Percentiles rank a stretch among this genome's conserved stretches.
These are phyloP conservation scores for Lentinus tigrinus DNA, from an alignment of 768 basidiomycete species.

Conservation along the genomic window DNA sequence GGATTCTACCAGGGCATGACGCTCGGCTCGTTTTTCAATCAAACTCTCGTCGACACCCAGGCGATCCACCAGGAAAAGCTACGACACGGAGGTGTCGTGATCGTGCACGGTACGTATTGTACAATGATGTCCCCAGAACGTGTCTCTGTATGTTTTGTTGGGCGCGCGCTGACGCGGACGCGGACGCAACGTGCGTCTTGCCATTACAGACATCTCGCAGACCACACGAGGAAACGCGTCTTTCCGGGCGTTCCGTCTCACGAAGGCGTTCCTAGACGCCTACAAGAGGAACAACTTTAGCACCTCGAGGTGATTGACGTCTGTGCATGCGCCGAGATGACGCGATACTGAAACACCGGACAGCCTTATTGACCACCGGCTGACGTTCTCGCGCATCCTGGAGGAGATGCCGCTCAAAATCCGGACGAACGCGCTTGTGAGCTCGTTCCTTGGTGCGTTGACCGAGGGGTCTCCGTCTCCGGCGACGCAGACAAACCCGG, in stretches of 20 bases:
- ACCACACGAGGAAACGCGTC: slow-evolving; percentile 81
- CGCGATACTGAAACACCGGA: slow-evolving; percentile 1
- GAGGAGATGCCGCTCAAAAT: slow-evolving; percentile 85
- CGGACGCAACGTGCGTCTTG: slow-evolving; percentile 2
- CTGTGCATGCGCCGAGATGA: neutral
- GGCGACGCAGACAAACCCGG: slow-evolving; percentile 30
- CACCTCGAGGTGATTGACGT: slow-evolving; percentile 63
- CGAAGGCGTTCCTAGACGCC: slow-evolving; percentile 75
- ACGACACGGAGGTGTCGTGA: slow-evolving; percentile 80
- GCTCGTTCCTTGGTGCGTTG: slow-evolving; percentile 73
- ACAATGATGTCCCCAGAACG: slow-evolving; percentile 8
- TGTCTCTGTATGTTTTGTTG: neutral
- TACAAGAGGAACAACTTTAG: slow-evolving; percentile 84
- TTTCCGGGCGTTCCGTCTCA: slow-evolving; percentile 87
- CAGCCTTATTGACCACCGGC: slow-evolving; percentile 75
- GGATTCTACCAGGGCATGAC: slow-evolving; percentile 93
- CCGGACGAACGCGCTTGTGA: slow-evolving; percentile 77
- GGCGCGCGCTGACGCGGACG: neutral
- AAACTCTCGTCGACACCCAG: slow-evolving; percentile 77
- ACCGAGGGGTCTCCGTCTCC: slow-evolving; percentile 45
- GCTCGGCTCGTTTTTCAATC: slow-evolving; percentile 83
- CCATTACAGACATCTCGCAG: slow-evolving; percentile 64
- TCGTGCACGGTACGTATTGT: slow-evolving; percentile 79
- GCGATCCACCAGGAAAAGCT: slow-evolving; percentile 84
- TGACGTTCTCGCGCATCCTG: slow-evolving; percentile 85